Evolutionary conservation across 2,329 filamentous ascomycete genomes (phyloP).

Genomic region (Elsinoe fawcettii): DNA sequence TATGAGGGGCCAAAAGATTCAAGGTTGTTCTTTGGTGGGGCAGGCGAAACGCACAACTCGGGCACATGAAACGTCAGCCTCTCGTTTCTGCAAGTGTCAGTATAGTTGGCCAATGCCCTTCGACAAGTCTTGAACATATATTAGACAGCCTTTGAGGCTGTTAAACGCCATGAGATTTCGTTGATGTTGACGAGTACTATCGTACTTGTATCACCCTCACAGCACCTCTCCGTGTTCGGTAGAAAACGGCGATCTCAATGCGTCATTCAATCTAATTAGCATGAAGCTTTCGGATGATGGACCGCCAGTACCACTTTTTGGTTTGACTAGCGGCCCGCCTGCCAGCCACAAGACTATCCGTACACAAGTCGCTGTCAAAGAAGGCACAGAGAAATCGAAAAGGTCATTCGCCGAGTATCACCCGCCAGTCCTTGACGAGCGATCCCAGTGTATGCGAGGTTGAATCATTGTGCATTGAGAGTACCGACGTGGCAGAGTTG

Average conservation of each 20-base stretch:
- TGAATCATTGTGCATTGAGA: conserved; percentile 1
- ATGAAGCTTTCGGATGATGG: conserved; percentile 7
- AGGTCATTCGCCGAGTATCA: conserved; percentile 8
- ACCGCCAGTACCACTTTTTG: not conserved
- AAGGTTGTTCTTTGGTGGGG: not conserved
- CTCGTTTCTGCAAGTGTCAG: not conserved
- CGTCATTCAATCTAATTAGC: conserved; percentile 9
- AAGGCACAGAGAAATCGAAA: not conserved
- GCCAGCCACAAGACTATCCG: not conserved
- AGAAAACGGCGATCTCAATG: conserved; percentile 7
- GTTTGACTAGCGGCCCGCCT: not conserved
- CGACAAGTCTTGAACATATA: not conserved
- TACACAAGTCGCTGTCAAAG: conserved; percentile 3
- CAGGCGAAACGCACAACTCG: not conserved
- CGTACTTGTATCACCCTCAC: not conserved
- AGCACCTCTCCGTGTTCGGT: not conserved
- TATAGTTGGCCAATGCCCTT: not conserved
- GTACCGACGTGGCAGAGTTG: conserved; percentile 5
- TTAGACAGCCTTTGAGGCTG: not conserved
- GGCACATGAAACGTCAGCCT: conserved; percentile 13
- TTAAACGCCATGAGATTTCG: not conserved
- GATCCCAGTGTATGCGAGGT: not conserved
- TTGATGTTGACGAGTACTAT: not conserved
- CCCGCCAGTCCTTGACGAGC: not conserved
- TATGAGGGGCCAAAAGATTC: not conserved